Evolutionary conservation across 2,329 filamentous ascomycete genomes (phyloP).

Genomic region (Chaetomium sp.): DNA sequence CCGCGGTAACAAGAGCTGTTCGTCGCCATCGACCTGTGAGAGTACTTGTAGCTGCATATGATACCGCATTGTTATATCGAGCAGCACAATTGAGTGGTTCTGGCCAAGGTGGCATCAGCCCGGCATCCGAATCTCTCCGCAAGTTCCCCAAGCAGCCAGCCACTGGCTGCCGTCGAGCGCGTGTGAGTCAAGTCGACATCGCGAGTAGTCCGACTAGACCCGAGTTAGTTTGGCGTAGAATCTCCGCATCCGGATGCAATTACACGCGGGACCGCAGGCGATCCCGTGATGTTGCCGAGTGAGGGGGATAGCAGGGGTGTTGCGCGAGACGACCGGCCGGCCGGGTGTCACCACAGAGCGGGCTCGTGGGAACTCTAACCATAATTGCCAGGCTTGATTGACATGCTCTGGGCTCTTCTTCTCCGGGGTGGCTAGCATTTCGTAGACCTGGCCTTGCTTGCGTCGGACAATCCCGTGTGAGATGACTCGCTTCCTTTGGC

Average conservation of each 20-base stretch:
- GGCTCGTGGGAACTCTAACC: slow-evolving; percentile 1
- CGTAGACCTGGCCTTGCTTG: background rate
- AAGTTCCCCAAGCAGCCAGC: background rate
- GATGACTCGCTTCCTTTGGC: background rate
- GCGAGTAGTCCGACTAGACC: slow-evolving; percentile 17
- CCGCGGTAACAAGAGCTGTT: slow-evolving; percentile 17
- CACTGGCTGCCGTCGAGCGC: background rate
- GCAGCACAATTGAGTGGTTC: slow-evolving; percentile 18
- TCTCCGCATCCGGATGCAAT: slow-evolving; percentile 27
- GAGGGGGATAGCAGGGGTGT: slow-evolving; percentile 6
- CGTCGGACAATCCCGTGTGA: too few relatives aligned
- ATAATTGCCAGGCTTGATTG: background rate
- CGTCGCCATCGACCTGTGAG: slow-evolving; percentile 27
- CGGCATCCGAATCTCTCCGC: slow-evolving; percentile 15
- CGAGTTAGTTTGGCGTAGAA: slow-evolving; percentile 21
- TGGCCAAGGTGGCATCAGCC: slow-evolving; percentile 7
- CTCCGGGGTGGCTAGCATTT: background rate
- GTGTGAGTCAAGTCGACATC: slow-evolving; percentile 28
- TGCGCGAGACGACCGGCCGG: slow-evolving; percentile 4
- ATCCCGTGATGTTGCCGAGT: slow-evolving; percentile 29
- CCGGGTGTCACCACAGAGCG: slow-evolving; percentile 11
- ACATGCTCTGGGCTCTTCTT: background rate
- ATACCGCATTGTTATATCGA: slow-evolving; percentile 32
- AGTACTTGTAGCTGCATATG: slow-evolving; percentile 36
- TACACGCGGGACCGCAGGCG: slow-evolving; percentile 9